A percentile compares a stretch with the other conserved stretches of the same genome.
Evolutionary conservation across 371 early-diverging fungal species (phyloP).

Genomic region (Fennellomyces sp.): DNA sequence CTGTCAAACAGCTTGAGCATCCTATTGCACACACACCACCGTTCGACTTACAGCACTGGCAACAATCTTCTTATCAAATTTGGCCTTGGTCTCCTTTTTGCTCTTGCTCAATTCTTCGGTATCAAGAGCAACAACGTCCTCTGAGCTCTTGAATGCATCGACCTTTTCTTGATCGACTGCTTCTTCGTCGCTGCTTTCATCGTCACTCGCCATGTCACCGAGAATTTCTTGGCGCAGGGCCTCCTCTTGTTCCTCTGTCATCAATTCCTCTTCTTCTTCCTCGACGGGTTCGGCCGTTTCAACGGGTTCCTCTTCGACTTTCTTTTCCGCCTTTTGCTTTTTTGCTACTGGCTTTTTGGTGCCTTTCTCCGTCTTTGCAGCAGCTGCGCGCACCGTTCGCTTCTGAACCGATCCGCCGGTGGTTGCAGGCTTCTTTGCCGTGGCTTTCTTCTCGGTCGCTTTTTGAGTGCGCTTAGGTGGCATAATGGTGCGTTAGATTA

Average conservation of each 20-base stretch:
- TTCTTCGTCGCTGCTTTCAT: constrained; percentile 35
- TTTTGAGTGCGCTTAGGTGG: too few species aligned
- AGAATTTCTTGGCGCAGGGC: constrained; percentile 50
- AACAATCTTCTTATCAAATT: constrained; percentile 35
- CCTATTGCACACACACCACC: neutral
- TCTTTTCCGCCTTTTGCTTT: constrained; percentile 18
- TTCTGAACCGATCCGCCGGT: neutral
- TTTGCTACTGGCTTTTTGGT: constrained; percentile 1
- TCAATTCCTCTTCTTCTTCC: constrained; percentile 31
- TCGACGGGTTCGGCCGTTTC: constrained; percentile 6
- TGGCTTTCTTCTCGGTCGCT: too few species aligned
- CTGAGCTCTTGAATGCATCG: constrained; percentile 33
- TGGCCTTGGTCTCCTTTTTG: constrained; percentile 31
- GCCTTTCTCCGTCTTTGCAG: constrained; percentile 11
- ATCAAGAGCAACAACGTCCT: constrained; percentile 50
- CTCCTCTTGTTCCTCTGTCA: constrained; percentile 48
- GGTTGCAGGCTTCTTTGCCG: constrained; percentile 3
- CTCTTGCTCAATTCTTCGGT: constrained; percentile 34
- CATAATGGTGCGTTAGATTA: too few species aligned
- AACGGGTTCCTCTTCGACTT: constrained; percentile 26
- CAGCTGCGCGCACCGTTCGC: constrained; percentile 9
- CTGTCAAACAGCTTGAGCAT: neutral
- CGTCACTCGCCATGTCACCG: constrained; percentile 48
- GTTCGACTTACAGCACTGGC: constrained; percentile 18
- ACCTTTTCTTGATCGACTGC: constrained; percentile 38